phyloP scores from a whole-genome alignment of 2,329 filamentous ascomycete species.

The Drechslerella coelobrocha region DNA sequence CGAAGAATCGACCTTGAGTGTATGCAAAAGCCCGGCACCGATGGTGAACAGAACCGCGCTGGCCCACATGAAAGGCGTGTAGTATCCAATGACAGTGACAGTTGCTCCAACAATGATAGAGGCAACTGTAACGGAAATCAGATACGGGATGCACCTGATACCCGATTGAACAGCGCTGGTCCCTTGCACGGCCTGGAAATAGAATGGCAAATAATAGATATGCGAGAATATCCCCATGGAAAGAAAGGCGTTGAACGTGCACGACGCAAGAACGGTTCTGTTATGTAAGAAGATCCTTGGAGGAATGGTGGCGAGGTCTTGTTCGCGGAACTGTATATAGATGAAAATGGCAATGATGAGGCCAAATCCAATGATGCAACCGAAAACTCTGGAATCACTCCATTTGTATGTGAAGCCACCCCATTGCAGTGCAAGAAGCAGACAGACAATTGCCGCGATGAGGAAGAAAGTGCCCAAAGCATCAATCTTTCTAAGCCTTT shows the following conservation, averaged over 20 bases:
- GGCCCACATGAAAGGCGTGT: constrained; percentile 59
- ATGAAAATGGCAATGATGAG: constrained; percentile 56
- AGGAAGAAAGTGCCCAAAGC: constrained; percentile 57
- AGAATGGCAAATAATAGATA: constrained; percentile 61
- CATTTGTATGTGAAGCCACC: constrained; percentile 56
- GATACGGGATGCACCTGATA: constrained; percentile 60
- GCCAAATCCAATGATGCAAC: constrained; percentile 52
- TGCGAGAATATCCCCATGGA: constrained; percentile 58
- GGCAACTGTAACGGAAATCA: constrained; percentile 58
- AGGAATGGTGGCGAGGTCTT: constrained; percentile 59
- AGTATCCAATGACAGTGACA: constrained; percentile 60
- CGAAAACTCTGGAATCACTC: constrained; percentile 50
- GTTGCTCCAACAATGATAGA: constrained; percentile 60
- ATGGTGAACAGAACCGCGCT: constrained; percentile 57
- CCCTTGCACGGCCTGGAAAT: constrained; percentile 62
- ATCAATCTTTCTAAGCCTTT: constrained; percentile 57
- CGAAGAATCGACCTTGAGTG: constrained; percentile 56
- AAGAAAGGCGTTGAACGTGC: constrained; percentile 57
- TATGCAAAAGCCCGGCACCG: constrained; percentile 60
- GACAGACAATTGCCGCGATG: constrained; percentile 55
- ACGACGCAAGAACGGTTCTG: constrained; percentile 56
- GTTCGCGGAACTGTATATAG: constrained; percentile 56
- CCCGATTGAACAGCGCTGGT: constrained; percentile 60
- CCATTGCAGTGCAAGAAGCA: constrained; percentile 57
- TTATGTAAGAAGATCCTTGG: constrained; percentile 58